phyloP scores from a whole-genome alignment of 768 basidiomycete genomes.

The Naematelia aurantialba region DNA sequence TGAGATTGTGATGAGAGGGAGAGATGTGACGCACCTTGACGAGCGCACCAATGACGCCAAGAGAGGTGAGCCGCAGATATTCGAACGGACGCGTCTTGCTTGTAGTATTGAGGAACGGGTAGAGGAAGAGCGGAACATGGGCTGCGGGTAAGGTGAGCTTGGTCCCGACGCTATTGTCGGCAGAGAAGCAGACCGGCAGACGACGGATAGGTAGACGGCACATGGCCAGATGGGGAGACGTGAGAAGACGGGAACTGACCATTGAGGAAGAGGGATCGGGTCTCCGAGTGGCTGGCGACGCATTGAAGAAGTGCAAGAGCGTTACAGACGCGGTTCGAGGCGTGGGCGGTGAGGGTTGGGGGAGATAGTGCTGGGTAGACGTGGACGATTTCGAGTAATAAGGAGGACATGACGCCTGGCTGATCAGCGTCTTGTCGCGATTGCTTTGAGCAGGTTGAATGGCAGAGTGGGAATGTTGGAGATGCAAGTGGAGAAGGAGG shows the following conservation, averaged over 20 bases:
- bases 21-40: constrained; percentile 68
- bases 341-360: constrained; percentile 92
- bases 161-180: background rate
- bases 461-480: too few species aligned
- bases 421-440: background rate
- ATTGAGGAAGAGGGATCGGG: constrained; percentile 88
- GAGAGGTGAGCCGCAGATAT: constrained; percentile 95
- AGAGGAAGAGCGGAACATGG: constrained; percentile 90
- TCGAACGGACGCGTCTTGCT: constrained; percentile 99
- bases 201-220: background rate
- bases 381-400: constrained; percentile 95
- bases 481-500: background rate
- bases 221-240: background rate
- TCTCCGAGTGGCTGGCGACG: constrained; percentile 95
- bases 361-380: constrained; percentile 95
- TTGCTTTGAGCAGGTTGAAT: background rate
- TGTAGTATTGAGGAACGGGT: constrained; percentile 97
- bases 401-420: constrained; percentile 91
- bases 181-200: background rate
- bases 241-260: constrained; percentile 56
- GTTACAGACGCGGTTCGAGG: constrained; percentile 98
- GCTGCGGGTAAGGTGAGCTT: constrained; percentile 55
- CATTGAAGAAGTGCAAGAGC: constrained; percentile 96
- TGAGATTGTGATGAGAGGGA: background rate
- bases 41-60: constrained; percentile 98